Evolutionary conservation across 805 yeast species (phyloP), one percentile per base, ranked within the genome.

Genomic region (Metschnikowia orientalis): DNA sequence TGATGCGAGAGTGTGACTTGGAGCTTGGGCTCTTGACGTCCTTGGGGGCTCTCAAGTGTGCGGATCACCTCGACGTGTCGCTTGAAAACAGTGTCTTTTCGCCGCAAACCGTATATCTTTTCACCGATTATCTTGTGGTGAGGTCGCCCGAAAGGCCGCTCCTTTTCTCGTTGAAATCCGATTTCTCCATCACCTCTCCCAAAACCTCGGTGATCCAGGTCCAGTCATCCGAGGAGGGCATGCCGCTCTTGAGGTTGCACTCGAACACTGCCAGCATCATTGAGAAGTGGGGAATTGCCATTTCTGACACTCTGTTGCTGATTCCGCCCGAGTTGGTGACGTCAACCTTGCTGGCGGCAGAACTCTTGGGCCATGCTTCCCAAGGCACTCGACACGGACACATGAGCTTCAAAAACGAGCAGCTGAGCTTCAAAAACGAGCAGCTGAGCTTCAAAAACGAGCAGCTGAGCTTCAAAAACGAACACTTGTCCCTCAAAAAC

Each of bases 271-370:
- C 50, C 21, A 45, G 57, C n/a, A 53, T 66, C 4, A 50, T 66
- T 18, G 71, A 67, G 38, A 66, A 67, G 38, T 67, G 72, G 72
- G 69, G 57, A 4, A 62, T 63, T 14, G 69, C 65, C 2, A 41
- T 61, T 8, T 59, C 67, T 2, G 72, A 67, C 35, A 35, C 38
- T 6, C 35, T 34, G 18, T 53, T 56, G 34, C 24, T 33, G 3
- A 58, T 67, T 23, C 72, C 72, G 0, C 40, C 47, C 3, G 64
- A 59, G 14, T 42, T 61, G 12, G 33, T 66, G 8, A 59, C 71
- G 0, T 60, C 26, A 7, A 29, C 32, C 3, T 11, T 29, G 6
- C 11, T 12, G 5, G 11, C 22, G 14, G 26, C 21, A 7, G 32
- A 29, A 20, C 32, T 29, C 16, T 8, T 21, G 23, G n/a, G n/a